Evolutionary conservation across 139 green algal species (phyloP).

Genomic region (Coelastrella sp.): DNA sequence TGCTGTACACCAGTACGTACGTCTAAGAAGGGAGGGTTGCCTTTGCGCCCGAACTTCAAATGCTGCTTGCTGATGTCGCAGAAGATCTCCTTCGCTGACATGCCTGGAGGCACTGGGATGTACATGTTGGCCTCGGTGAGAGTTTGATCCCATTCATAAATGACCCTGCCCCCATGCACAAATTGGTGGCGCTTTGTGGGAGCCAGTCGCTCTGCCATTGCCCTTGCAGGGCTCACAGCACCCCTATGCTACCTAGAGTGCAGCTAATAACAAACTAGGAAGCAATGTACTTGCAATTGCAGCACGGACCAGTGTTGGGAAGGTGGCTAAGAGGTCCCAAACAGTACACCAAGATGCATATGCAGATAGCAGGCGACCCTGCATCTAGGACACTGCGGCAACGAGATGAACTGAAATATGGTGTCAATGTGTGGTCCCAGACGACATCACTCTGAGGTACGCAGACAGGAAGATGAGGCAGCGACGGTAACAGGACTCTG

Average conservation of each 20-base stretch:
- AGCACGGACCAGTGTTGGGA: no score
- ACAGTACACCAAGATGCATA: no score
- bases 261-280: background rate
- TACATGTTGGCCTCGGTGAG: conserved; percentile 72
- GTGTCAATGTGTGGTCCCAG: no score
- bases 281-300: no score
- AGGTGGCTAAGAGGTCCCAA: no score
- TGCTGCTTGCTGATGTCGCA: conserved; percentile 70
- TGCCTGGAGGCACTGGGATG: conserved; percentile 77
- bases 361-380: no score
- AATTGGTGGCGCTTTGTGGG: conserved; percentile 66
- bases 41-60: conserved; percentile 78
- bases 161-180: conserved; percentile 59
- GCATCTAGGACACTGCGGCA: no score
- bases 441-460: no score
- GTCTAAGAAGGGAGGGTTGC: conserved; percentile 87
- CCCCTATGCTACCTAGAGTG: background rate
- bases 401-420: no score
- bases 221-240: background rate
- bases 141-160: conserved; percentile 96
- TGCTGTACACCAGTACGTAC: conserved; percentile 53
- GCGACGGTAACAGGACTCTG: no score
- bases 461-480: no score
- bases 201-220: conserved; percentile 70
- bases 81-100: conserved; percentile 75